Evolutionary conservation across 257 asterid genomes (phyloP).

Genomic region (Nicotiana tomentosiformis): DNA sequence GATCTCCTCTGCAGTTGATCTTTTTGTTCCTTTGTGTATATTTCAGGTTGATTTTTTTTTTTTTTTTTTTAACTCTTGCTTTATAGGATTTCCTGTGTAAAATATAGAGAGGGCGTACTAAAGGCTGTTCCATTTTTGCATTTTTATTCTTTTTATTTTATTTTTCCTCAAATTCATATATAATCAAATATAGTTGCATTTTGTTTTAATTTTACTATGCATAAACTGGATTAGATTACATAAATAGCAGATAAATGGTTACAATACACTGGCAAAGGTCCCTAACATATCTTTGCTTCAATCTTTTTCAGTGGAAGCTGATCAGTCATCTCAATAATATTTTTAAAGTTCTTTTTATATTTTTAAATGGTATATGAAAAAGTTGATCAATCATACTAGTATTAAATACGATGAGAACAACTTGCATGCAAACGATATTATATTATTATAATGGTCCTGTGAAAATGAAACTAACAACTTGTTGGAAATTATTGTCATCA

Average conservation of each 20-base stretch:
- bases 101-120: not conserved
- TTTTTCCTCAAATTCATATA: not conserved
- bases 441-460: too few species aligned
- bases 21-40: not conserved
- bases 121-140: not conserved
- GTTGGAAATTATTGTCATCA: not conserved
- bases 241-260: too few species aligned
- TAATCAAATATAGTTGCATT: too few species aligned
- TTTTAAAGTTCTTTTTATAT: too few species aligned
- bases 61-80: not conserved
- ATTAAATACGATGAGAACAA: not conserved
- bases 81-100: not conserved
- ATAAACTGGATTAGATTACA: too few species aligned
- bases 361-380: not conserved
- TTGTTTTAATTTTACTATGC: too few species aligned
- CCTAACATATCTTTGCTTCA: too few species aligned
- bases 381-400: not conserved
- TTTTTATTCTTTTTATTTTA: too few species aligned
- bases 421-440: not conserved
- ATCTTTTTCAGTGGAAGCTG: not conserved
- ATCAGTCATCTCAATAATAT: not conserved
- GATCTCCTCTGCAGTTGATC: slow-evolving; percentile 15
- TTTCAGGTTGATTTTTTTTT: not conserved
- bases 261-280: too few species aligned
- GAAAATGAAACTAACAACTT: not conserved